Percentiles rank a stretch among this genome's conserved stretches.
phyloP scores from a whole-genome alignment of 2,329 filamentous ascomycete genomes.

The Pleomassaria siparia region DNA sequence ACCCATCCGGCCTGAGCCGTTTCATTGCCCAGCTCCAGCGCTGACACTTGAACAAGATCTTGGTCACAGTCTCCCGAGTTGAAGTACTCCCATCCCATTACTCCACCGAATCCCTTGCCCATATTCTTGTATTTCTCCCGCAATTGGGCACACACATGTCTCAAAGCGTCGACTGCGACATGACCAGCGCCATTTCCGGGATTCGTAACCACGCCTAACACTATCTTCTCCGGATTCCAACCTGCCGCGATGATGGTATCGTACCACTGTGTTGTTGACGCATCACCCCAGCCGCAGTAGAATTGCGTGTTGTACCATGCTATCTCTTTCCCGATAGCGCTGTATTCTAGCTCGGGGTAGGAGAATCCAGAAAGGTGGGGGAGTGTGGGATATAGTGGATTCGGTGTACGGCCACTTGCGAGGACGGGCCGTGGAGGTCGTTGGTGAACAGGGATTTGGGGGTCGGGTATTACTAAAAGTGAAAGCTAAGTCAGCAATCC shows the following conservation, averaged over 20 bases:
- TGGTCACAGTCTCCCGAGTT: slow-evolving; percentile 58
- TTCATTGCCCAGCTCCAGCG: slow-evolving; percentile 24
- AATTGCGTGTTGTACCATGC: slow-evolving; percentile 91
- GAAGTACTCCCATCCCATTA: slow-evolving; percentile 97
- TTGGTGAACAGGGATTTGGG: slow-evolving; percentile 33
- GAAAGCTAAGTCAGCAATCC: background rate
- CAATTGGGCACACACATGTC: slow-evolving; percentile 59
- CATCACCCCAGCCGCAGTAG: slow-evolving; percentile 85
- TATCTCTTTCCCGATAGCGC: slow-evolving; percentile 53
- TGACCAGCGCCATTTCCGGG: slow-evolving; percentile 68
- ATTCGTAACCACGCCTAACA: slow-evolving; percentile 80
- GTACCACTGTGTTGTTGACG: slow-evolving; percentile 54
- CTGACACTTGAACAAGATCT: slow-evolving; percentile 29
- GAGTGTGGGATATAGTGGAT: slow-evolving; percentile 37
- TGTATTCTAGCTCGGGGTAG: slow-evolving; percentile 70
- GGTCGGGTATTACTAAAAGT: slow-evolving; percentile 52
- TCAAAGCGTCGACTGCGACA: slow-evolving; percentile 61
- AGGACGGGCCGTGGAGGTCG: slow-evolving; percentile 33
- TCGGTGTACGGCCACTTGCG: slow-evolving; percentile 30
- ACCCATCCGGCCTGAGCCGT: slow-evolving; percentile 61
- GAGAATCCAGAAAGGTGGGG: slow-evolving; percentile 78
- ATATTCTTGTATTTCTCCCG: slow-evolving; percentile 57
- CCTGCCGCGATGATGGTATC: slow-evolving; percentile 61
- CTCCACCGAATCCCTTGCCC: slow-evolving; percentile 68
- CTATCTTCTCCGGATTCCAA: slow-evolving; percentile 72